These are phyloP conservation scores for Scedosporium apiospermum DNA, from an alignment of 2,329 filamentous ascomycete genomes.

Conservation along the genomic window DNA sequence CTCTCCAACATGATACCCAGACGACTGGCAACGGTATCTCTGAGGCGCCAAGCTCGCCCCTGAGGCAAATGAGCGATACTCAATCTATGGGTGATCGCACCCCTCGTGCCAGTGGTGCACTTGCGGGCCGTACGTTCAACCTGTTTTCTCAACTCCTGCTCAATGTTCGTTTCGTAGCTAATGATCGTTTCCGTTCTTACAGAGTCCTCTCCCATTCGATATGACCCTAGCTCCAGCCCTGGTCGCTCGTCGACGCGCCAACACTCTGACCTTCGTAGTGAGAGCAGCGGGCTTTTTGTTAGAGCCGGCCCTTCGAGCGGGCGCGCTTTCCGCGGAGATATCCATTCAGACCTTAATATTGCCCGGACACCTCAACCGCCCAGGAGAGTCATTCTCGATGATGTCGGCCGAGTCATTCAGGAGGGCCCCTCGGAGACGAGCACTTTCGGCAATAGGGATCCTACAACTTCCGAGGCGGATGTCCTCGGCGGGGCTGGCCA, in stretches of 20 bases:
- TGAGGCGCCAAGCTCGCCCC: constrained; percentile 45
- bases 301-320: constrained; percentile 23
- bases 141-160: not conserved
- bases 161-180: not conserved
- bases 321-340: constrained; percentile 68
- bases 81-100: constrained; percentile 49
- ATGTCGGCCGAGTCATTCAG: constrained; percentile 46
- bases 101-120: constrained; percentile 60
- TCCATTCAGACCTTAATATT: constrained; percentile 65
- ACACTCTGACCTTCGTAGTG: constrained; percentile 67
- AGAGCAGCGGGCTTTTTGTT: constrained; percentile 82
- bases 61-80: constrained; percentile 49
- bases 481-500: constrained; percentile 72
- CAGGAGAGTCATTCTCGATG: constrained; percentile 50
- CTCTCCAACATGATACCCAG: constrained; percentile 46
- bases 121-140: constrained; percentile 1
- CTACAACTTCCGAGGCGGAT: constrained; percentile 86
- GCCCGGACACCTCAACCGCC: constrained; percentile 41
- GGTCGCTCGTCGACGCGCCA: constrained; percentile 50
- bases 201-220: constrained; percentile 92
- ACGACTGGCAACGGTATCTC: constrained; percentile 28
- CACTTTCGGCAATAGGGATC: constrained; percentile 56
- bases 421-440: constrained; percentile 50
- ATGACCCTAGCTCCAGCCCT: constrained; percentile 83
- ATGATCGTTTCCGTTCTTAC: not conserved